Percentiles rank a stretch among this genome's conserved stretches.
phyloP scores from a whole-genome alignment of 176 grass and related monocot species.

The Carex scoparia region DNA sequence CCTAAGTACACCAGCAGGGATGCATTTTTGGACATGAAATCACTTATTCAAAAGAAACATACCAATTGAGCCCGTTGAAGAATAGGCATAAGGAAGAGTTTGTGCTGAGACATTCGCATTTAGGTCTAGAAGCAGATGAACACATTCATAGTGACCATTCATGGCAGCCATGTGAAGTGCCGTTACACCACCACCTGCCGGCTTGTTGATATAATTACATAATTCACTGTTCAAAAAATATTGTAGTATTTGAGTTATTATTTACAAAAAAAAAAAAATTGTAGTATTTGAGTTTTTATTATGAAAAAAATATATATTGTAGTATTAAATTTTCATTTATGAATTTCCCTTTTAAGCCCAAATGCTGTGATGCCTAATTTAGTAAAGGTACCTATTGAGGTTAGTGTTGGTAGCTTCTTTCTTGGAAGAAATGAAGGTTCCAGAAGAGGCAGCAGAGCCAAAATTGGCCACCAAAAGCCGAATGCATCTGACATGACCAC shows the following conservation, averaged over 20 bases:
- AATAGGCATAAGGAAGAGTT: conserved; percentile 34
- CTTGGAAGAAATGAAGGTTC: background rate
- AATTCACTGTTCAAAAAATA: background rate
- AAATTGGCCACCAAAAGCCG: conserved; percentile 55
- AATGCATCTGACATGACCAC: conserved; percentile 60
- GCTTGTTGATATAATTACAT: conserved; percentile 44
- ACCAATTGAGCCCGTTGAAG: conserved; percentile 62
- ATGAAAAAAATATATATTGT: too few species aligned
- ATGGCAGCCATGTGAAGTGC: conserved; percentile 82
- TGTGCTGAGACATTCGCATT: conserved; percentile 36
- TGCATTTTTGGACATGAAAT: background rate
- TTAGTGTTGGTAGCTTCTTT: background rate
- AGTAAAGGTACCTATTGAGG: conserved; percentile 22
- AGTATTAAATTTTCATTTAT: background rate
- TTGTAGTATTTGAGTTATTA: background rate
- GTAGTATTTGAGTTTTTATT: background rate
- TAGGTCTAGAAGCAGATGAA: conserved; percentile 80
- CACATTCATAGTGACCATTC: conserved; percentile 59
- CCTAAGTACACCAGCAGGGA: background rate
- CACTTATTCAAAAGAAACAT: background rate
- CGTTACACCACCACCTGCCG: conserved; percentile 51
- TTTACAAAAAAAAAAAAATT: background rate
- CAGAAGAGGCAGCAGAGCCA: background rate
- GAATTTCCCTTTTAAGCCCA: background rate
- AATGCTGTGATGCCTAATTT: background rate